Evolutionary conservation across 2,329 filamentous ascomycete genomes (phyloP), one percentile per base, ranked within the genome.

Genomic region (Chrysosporium queenslandicum): DNA sequence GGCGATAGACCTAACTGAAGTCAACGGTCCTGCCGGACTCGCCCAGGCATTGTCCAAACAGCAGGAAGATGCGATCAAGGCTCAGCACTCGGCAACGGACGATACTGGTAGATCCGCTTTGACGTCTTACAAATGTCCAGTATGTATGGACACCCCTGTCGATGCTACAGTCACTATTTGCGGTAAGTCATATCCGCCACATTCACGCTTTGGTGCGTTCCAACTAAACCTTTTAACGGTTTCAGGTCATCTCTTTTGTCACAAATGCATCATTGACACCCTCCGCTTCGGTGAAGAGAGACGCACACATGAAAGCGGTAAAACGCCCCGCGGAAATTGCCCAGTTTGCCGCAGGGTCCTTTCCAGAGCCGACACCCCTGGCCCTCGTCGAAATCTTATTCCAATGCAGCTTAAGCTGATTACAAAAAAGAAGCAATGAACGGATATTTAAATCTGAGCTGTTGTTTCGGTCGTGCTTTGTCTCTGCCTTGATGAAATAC

Each of bases 171-270:
- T 73, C 2, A 82, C 80, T 2, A 65, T 73, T 20, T 83, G 80
- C 60, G 80, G 79, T 81, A 70, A 52, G 75, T 68, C 20, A 25
- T 4, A 36, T 20, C 30, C 5, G 16, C 4, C 34, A 34, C 3
- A 20, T 21, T 23, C 12, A n/a, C n/a, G n/a, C n/a, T n/a, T n/a
- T n/a, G n/a, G n/a, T n/a, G n/a, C n/a, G n/a, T n/a, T n/a, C n/a
- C n/a, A n/a, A n/a, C n/a, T n/a, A n/a, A n/a, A n/a, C n/a, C n/a
- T n/a, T n/a, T n/a, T n/a, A n/a, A n/a, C n/a, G n/a, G n/a, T n/a
- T n/a, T n/a, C n/a, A 81, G 78, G 80, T 0, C 80, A 83, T 60
- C 69, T 83, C 21, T 83, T 82, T 64, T 83, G 80, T 62, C 79
- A 83, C 59, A 75, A 76, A 32, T 83, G 80, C 58, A 75, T 83